Conservation (phyloP, 148 eudicot species). For the Vaccinium myrtillus region DNA sequence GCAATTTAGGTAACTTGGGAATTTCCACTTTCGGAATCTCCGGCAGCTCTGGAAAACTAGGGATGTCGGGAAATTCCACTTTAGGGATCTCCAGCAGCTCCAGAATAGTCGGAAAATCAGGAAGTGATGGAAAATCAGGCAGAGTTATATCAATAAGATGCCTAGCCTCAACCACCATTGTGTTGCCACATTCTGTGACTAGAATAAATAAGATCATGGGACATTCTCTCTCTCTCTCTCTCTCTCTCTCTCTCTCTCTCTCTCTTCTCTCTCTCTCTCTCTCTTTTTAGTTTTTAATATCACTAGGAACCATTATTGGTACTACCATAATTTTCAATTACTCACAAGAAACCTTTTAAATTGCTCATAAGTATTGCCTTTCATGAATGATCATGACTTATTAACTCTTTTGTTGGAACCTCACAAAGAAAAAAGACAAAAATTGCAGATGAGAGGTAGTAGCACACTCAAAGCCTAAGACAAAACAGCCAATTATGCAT, state of each 20-base stretch:
- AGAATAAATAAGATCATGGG: background rate
- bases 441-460: background rate
- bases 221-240: background rate
- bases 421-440: background rate
- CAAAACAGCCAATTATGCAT: background rate
- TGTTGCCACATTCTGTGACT: background rate
- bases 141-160: conserved; percentile 20
- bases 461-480: background rate
- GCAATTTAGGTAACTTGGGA: conserved; percentile 13
- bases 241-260: too few species aligned
- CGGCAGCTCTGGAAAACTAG: background rate
- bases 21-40: background rate
- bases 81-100: background rate
- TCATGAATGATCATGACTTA: background rate
- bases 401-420: background rate
- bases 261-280: background rate
- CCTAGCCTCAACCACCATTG: conserved; percentile 18
- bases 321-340: background rate
- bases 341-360: background rate
- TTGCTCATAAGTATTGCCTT: background rate
- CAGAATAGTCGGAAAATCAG: background rate
- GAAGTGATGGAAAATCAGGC: conserved; percentile 22
- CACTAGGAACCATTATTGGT: background rate
- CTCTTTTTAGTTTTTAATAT: background rate
- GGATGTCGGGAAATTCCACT: background rate